These are phyloP conservation scores for Saturnispora sanitii DNA, from an alignment of 805 yeast species.

Conservation along the genomic window DNA sequence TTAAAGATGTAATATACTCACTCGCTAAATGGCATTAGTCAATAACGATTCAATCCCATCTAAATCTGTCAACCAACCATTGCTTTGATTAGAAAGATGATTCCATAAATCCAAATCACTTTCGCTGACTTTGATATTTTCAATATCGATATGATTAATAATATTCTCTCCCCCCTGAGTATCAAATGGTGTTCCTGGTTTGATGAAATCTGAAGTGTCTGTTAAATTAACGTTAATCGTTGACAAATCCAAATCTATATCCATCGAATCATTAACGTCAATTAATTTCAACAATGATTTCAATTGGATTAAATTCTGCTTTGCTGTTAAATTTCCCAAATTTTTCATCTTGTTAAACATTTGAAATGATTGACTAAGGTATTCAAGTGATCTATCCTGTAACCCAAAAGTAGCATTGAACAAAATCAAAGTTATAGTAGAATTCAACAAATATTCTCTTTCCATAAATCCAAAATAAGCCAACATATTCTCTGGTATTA, in stretches of 20 bases:
- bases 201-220: background rate
- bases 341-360: constrained; percentile 69
- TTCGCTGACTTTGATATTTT: constrained; percentile 27
- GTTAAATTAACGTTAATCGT: constrained; percentile 22
- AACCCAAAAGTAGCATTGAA: constrained; percentile 77
- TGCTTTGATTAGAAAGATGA: constrained; percentile 64
- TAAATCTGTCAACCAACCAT: background rate
- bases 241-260: too few relatives aligned
- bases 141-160: constrained; percentile 28
- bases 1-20: too few relatives aligned
- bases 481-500: constrained; percentile 70
- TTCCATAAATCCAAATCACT: constrained; percentile 57
- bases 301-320: constrained; percentile 60
- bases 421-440: constrained; percentile 62
- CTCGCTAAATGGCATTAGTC: background rate
- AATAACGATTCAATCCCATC: background rate
- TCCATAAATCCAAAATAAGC: constrained; percentile 85
- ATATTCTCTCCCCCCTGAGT: too few relatives aligned
- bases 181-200: constrained; percentile 3
- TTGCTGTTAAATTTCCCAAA: constrained; percentile 74
- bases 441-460: constrained; percentile 68
- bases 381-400: constrained; percentile 62
- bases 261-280: constrained; percentile 61
- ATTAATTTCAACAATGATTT: constrained; percentile 53
- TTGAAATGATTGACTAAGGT: constrained; percentile 60